phyloP scores from a whole-genome alignment of 768 basidiomycete genomes.

The Trametes cinnabarina region DNA sequence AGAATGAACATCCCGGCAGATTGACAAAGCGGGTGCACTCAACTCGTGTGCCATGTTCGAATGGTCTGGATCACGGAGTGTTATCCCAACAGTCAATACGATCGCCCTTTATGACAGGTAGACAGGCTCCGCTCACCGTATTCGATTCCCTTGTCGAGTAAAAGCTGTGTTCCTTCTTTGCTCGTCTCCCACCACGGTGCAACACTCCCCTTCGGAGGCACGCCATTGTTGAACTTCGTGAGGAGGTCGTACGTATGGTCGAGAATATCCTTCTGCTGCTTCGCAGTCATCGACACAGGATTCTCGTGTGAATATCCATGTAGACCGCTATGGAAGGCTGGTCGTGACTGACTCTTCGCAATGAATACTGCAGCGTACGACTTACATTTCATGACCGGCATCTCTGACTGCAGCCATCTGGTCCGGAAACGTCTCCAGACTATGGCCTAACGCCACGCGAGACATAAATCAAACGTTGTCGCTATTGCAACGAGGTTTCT shows the following conservation, averaged over 20 bases:
- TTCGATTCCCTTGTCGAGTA: conserved; percentile 71
- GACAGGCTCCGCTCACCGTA: conserved; percentile 46
- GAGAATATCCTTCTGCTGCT: conserved; percentile 72
- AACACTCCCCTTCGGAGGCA: conserved; percentile 60
- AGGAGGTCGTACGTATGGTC: conserved; percentile 64
- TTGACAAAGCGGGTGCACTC: background rate
- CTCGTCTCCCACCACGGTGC: conserved; percentile 83
- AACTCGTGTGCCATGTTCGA: conserved; percentile 58
- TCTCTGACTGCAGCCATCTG: conserved; percentile 69
- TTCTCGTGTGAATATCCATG: conserved; percentile 79
- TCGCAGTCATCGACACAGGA: conserved; percentile 53
- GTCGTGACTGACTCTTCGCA: background rate
- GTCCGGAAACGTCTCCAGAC: conserved; percentile 70
- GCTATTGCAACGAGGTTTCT: background rate
- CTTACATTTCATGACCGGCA: conserved; percentile 68
- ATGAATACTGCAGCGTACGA: background rate
- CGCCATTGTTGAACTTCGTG: conserved; percentile 61
- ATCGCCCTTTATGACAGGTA: background rate
- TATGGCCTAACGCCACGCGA: conserved; percentile 48
- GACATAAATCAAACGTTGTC: too few species aligned
- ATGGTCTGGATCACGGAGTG: conserved; percentile 40
- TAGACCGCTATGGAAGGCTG: conserved; percentile 44
- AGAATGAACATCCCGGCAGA: background rate
- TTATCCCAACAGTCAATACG: too few species aligned
- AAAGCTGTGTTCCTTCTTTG: conserved; percentile 59